These are phyloP conservation scores for Plenodomus biglobosus DNA, from an alignment of 2,329 filamentous ascomycete species.

Conservation along the genomic window DNA sequence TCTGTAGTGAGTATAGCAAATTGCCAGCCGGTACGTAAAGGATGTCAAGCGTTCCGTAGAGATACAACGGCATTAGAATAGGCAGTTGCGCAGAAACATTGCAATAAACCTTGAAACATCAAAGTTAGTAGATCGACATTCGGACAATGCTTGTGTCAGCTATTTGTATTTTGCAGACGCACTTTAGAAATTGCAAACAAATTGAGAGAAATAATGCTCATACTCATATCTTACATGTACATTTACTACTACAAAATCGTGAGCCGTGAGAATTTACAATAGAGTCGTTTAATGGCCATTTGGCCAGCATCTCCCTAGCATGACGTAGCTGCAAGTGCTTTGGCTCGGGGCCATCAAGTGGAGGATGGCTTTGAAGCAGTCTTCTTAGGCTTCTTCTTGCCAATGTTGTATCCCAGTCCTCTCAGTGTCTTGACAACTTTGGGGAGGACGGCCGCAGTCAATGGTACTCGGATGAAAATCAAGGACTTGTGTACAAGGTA, in stretches of 20 bases:
- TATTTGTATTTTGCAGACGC: background rate
- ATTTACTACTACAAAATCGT: constrained; percentile 13
- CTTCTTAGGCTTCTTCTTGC: constrained; percentile 63
- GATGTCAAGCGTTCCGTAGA: too few species aligned
- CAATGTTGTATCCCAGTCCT: constrained; percentile 92
- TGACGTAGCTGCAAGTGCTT: constrained; percentile 3
- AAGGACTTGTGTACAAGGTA: constrained; percentile 98
- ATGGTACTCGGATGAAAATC: constrained; percentile 91
- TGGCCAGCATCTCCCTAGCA: background rate
- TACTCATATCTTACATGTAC: constrained; percentile 10
- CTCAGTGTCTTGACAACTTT: constrained; percentile 90
- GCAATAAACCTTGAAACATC: background rate
- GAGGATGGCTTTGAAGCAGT: background rate
- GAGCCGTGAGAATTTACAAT: constrained; percentile 10
- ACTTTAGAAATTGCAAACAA: background rate
- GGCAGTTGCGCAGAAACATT: too few species aligned
- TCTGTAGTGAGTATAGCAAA: too few species aligned
- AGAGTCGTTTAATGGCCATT: background rate
- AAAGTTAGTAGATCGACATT: background rate
- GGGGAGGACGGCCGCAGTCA: constrained; percentile 86
- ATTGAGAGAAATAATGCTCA: background rate
- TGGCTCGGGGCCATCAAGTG: background rate
- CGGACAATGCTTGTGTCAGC: background rate
- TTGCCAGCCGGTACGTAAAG: too few species aligned
- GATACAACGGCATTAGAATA: too few species aligned